Percentiles rank a stretch among this genome's conserved stretches.
Conservation (phyloP, 257 asterid genomes). For the Lycium barbarum region DNA sequence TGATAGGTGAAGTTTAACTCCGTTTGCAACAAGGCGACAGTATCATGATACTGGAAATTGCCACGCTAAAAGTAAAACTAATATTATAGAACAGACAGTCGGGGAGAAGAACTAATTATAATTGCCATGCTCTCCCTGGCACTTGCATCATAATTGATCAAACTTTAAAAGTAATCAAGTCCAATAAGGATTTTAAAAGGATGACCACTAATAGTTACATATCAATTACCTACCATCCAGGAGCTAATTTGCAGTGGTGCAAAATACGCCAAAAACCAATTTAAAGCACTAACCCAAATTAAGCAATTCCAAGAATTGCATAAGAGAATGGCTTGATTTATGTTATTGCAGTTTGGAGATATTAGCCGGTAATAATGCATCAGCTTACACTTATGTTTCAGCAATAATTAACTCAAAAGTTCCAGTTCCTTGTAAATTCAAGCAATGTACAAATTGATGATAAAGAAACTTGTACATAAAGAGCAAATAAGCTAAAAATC, state of each 20-base stretch:
- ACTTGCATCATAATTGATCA: constrained; percentile 10
- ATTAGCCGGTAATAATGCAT: constrained; percentile 11
- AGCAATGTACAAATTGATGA: not conserved
- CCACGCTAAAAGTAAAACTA: not conserved
- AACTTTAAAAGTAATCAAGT: not conserved
- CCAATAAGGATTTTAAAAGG: not conserved
- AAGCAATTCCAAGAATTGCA: not conserved
- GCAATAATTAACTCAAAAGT: not conserved
- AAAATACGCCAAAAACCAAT: not conserved
- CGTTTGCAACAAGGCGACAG: not conserved
- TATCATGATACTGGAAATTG: not conserved
- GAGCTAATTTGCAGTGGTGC: not conserved
- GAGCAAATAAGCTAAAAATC: not conserved
- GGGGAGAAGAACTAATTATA: not conserved
- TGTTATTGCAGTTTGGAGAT: not conserved
- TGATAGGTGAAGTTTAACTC: not conserved
- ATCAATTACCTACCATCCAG: not conserved
- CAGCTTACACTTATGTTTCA: not conserved
- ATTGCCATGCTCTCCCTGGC: not conserved
- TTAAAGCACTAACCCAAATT: not conserved
- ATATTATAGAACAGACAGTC: not conserved
- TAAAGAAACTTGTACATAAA: constrained; percentile 19
- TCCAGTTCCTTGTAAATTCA: not conserved
- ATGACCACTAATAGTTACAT: not conserved
- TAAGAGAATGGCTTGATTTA: not conserved